Evolutionary conservation across 352 stramenopile species (phyloP), one percentile per base, ranked within the genome.

Genomic region (Pythium oligandrum): DNA sequence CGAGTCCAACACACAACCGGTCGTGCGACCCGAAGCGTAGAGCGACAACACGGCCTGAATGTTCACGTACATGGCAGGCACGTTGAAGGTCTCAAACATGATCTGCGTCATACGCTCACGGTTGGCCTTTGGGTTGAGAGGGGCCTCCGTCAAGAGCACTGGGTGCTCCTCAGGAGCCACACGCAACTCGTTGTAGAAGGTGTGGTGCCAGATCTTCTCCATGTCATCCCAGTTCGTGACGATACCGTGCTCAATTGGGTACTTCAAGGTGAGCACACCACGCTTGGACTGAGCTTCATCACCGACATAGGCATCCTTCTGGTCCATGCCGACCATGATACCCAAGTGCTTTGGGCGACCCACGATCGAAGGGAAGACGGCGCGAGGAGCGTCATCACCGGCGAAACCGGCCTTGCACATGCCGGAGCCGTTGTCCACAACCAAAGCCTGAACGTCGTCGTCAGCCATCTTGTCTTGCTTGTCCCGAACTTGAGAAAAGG

Each of bases 171-270:
- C 96, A 3, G 96, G 96, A 32, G 88, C 89, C 6, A 97, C 87
- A 51, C 89, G 84, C 51, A 98, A 73, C 70, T 98, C 91, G 75
- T 99, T 99, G 90, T 99, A 99, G 79, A 99, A 99, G 59, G 96
- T 99, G 89, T 99, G 96, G 74, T 99, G 86, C 97, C 97, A 99
- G 61, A 99, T 98, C 87, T 99, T 99, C 75, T 99, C 96, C 96
- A 99, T 99, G 75, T 98, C 95, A 73, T 99, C 96, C 97, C 97
- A 99, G 82, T 99, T 98, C 58, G 94, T 99, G 35, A 99, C 96
- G 61, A 99, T 99, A 56, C 96, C 97, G 78, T 99, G 96, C 73
- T 99, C 96, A 53, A 99, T 99, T 10, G 96, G 96, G 70, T 99
- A 99, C 70, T 97, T 89, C 64, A 98, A 66, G 35, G 85, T 98